Evolutionary conservation across 345 rosid species (phyloP), one percentile per base, ranked within the genome.

Genomic region (Ailanthus altissimus): DNA sequence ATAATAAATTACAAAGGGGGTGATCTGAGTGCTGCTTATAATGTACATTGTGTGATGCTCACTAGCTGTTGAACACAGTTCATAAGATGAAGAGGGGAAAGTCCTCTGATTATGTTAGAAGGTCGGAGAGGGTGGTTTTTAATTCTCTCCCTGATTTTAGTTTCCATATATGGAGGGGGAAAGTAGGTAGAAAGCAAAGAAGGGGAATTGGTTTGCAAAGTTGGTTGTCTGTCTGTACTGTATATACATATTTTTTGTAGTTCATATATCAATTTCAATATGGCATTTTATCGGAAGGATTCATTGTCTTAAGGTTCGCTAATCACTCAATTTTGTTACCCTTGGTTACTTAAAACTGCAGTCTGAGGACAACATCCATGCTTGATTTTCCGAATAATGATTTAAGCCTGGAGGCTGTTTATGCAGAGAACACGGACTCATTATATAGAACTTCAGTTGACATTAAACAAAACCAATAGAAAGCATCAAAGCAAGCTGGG

Each of bases 71-170:
- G 61, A 53, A 47, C 72, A 75, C 54, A 32, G 46, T 25, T 26
- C 32, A 67, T 13, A 36, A 79, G 45, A 72, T 77, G 82, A 76
- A 59, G 76, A 75, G 75, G 73, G 20, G n/a, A 56, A 77, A 51
- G 15, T 45, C 80, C 81, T 74, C 21, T 20, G 40, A 46, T 57
- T 28, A 49, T 47, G 61, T 20, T 62, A 23, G 12, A 54, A 68
- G 75, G 65, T 49, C 49, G 80, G 75, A 77, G 75, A 72, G 45
- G 70, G 46, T 79, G 40, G 50, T 81, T 80, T 81, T 53, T 67
- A 65, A 42, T 75, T 78, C 62, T 70, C 75, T 77, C 81, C 75
- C 50, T 59, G 73, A 38, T 53, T 13, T 57, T 6, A 56, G 32
- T 69, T 47, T 25, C 38, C 38, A 25, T 42, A 56, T 23, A n/a